Conservation (phyloP, 2,329 filamentous ascomycete species). For the Diaporthe vaccinii region DNA sequence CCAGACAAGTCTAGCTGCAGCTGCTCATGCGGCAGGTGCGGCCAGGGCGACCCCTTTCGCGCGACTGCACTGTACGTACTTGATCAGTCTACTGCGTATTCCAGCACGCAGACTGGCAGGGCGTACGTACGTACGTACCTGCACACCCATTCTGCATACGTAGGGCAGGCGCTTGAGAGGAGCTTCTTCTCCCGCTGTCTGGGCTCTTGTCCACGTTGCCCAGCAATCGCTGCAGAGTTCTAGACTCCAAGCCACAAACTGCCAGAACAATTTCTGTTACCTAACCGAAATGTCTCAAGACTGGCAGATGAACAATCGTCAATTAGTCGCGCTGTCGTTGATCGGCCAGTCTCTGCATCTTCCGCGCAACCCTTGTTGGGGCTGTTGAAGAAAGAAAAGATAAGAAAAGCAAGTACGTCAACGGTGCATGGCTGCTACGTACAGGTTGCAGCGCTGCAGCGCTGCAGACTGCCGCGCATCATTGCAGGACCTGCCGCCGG, state of each 20-base stretch:
- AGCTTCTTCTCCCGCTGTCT: neutral
- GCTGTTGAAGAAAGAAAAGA: too few relatives aligned
- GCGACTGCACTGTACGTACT: neutral
- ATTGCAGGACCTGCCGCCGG: neutral
- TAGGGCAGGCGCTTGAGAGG: neutral
- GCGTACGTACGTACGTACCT: slow-evolving; percentile 1
- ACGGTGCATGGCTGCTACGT: neutral
- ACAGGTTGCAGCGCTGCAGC: neutral
- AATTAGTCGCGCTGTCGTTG: neutral
- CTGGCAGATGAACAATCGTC: neutral
- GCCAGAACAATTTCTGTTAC: slow-evolving; percentile 3
- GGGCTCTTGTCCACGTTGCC: neutral
- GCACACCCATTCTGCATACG: slow-evolving; percentile 11
- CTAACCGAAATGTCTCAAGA: slow-evolving; percentile 14
- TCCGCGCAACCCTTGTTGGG: neutral
- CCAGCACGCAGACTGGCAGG: neutral
- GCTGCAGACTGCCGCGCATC: neutral
- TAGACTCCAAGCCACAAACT: slow-evolving; percentile 21
- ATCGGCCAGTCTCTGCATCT: slow-evolving; percentile 9
- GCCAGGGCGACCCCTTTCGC: neutral
- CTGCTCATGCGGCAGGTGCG: neutral
- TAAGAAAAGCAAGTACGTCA: neutral
- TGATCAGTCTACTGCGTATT: neutral
- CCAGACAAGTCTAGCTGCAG: neutral
- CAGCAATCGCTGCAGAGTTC: neutral